A percentile compares a stretch with the other conserved stretches of the same genome.
These are phyloP conservation scores for Chalciporus chontae DNA, from an alignment of 768 basidiomycete genomes.

Conservation along the genomic window DNA sequence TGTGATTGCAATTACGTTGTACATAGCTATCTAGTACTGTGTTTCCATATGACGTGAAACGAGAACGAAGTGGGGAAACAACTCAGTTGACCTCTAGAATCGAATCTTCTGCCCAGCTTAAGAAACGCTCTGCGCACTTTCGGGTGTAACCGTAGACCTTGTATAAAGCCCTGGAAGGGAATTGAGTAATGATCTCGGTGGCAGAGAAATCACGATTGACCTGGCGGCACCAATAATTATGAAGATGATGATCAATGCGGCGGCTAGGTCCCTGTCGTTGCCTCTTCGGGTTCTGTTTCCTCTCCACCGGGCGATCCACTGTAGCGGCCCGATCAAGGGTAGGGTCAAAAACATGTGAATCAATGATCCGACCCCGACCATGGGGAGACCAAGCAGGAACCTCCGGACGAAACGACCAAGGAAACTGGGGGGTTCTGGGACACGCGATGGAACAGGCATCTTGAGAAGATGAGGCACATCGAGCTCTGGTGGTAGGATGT, in stretches of 20 bases:
- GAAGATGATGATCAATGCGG: conserved; percentile 60
- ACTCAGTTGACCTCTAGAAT: conserved; percentile 69
- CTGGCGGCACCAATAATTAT: conserved; percentile 60
- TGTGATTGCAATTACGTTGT: conserved; percentile 1
- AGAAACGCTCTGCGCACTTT: conserved; percentile 50
- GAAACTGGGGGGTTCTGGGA: conserved; percentile 41
- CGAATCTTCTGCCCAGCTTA: conserved; percentile 73
- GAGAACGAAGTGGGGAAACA: conserved; percentile 1
- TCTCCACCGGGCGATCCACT: conserved; percentile 66
- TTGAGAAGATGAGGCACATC: conserved; percentile 14
- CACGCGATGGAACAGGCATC: conserved; percentile 13
- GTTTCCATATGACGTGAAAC: conserved; percentile 2
- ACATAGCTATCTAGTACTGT: conserved; percentile 14
- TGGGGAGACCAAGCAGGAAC: conserved; percentile 73
- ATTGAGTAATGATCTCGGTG: conserved; percentile 8
- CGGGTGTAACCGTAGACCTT: conserved; percentile 69
- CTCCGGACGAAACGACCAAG: conserved; percentile 58
- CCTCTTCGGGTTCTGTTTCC: conserved; percentile 51
- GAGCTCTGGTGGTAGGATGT: conserved; percentile 34
- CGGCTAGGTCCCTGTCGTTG: conserved; percentile 58
- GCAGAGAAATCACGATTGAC: conserved; percentile 33
- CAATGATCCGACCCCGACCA: conserved; percentile 73
- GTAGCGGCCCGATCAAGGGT: conserved; percentile 63
- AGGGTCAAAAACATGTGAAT: conserved; percentile 67
- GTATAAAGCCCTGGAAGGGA: conserved; percentile 53